A percentile compares a stretch with the other conserved stretches of the same genome.
Evolutionary conservation across 2,329 filamentous ascomycete genomes (phyloP).

Genomic region (Sclerotinia subarctica): DNA sequence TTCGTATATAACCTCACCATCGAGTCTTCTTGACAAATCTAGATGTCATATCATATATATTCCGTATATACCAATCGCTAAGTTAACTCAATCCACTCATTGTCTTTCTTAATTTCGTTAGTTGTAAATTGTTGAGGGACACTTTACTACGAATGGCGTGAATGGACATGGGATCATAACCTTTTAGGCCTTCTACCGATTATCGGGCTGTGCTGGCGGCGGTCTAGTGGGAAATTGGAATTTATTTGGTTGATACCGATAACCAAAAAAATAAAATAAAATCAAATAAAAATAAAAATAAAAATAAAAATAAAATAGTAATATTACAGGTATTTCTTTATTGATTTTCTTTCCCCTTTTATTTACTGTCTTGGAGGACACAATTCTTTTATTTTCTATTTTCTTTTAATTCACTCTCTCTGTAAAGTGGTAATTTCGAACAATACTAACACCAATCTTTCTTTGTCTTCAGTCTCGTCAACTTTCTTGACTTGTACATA

Average conservation of each 20-base stretch:
- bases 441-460: slow-evolving; percentile 19
- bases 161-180: slow-evolving; percentile 6
- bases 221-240: slow-evolving; percentile 9
- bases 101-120: background rate
- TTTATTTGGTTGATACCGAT: slow-evolving; percentile 4
- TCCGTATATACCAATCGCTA: background rate
- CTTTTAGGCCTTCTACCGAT: slow-evolving; percentile 12
- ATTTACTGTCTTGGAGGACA: background rate
- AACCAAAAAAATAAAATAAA: background rate
- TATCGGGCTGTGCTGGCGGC: slow-evolving; percentile 13
- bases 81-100: background rate
- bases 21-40: background rate
- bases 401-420: background rate
- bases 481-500: slow-evolving; percentile 14
- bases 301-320: too few species aligned
- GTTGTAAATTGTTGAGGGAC: background rate
- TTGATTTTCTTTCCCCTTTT: background rate
- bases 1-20: too few species aligned
- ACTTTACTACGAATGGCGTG: slow-evolving; percentile 4
- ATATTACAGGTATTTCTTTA: slow-evolving; percentile 11
- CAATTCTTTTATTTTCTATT: background rate
- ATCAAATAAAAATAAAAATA: too few species aligned
- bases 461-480: slow-evolving; percentile 18
- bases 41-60: background rate
- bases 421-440: background rate